Conservation (phyloP, 257 asterid genomes). For the Nicotiana obtusifolia region DNA sequence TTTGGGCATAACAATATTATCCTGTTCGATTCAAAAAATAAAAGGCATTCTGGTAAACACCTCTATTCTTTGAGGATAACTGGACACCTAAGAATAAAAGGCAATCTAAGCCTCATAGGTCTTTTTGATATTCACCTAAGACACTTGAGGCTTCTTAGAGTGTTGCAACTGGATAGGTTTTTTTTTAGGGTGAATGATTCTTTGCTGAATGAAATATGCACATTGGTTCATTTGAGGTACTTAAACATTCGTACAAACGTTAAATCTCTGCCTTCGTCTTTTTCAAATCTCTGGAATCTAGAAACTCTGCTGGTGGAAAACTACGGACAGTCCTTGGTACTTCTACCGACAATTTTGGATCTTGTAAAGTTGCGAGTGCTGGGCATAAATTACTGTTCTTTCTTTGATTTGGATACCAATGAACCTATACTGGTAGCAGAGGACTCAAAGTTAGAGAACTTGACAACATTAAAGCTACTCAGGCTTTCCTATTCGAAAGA, state of each 20-base stretch:
- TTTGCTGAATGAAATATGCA: constrained; percentile 6
- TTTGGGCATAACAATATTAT: too few species aligned
- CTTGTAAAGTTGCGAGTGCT: not conserved
- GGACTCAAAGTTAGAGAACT: not conserved
- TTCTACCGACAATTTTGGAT: not conserved
- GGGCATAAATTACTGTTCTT: fast-evolving
- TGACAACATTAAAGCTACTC: not conserved
- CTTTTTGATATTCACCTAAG: not conserved
- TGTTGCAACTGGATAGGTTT: constrained; percentile 1
- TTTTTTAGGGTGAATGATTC: not conserved
- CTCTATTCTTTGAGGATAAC: not conserved
- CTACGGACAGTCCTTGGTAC: not conserved
- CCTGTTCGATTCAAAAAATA: too few species aligned
- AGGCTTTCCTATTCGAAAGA: not conserved
- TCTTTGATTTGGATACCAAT: not conserved
- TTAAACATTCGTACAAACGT: not conserved
- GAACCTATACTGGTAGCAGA: too few species aligned
- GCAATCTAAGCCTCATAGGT: too few species aligned
- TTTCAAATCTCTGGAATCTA: not conserved
- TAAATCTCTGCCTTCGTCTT: not conserved
- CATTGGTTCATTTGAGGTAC: not conserved
- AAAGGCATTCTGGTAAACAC: constrained; percentile 12
- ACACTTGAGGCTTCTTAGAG: constrained; percentile 18
- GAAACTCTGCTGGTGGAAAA: not conserved
- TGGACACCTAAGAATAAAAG: not conserved